phyloP scores from a whole-genome alignment of 129 eudicot species.

The Gnaphalium uliginosum region DNA sequence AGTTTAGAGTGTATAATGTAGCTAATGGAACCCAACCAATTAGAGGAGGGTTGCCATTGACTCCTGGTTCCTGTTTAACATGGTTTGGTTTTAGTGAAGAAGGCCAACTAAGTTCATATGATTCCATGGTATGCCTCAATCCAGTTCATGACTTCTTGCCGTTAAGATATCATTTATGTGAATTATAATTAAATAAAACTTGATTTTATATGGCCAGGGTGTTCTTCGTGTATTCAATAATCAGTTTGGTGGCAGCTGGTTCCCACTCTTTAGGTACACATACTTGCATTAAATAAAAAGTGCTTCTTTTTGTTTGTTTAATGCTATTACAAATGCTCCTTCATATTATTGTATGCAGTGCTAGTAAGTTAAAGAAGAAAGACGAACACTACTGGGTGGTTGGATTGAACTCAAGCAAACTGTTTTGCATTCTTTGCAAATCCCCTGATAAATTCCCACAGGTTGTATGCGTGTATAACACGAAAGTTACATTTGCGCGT shows the following conservation, averaged over 20 bases:
- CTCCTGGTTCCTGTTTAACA: constrained; percentile 77
- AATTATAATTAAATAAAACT: constrained; percentile 4
- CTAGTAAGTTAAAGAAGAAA: constrained; percentile 68
- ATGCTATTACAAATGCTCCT: constrained; percentile 6
- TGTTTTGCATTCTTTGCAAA: constrained; percentile 88
- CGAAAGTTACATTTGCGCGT: neutral
- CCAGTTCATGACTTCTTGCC: constrained; percentile 5
- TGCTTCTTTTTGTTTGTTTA: constrained; percentile 11
- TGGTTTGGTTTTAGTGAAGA: constrained; percentile 99
- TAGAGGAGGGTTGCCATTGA: constrained; percentile 76
- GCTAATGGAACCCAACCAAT: constrained; percentile 52
- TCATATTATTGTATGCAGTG: constrained; percentile 38
- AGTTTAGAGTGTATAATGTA: constrained; percentile 72
- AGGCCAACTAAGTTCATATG: constrained; percentile 85
- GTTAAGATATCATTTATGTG: neutral
- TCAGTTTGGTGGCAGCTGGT: constrained; percentile 91
- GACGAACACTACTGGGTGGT: constrained; percentile 91
- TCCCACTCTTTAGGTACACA: constrained; percentile 83
- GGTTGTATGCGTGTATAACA: constrained; percentile 39
- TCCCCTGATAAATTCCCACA: constrained; percentile 88
- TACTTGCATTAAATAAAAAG: constrained; percentile 24
- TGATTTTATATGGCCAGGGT: constrained; percentile 50
- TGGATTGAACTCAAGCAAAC: constrained; percentile 77
- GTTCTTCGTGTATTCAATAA: constrained; percentile 70
- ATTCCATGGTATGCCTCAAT: constrained; percentile 68